Percentiles rank a stretch among this genome's conserved stretches.
Evolutionary conservation across 345 rosid species (phyloP).

Genomic region (Microthlaspi erraticum): DNA sequence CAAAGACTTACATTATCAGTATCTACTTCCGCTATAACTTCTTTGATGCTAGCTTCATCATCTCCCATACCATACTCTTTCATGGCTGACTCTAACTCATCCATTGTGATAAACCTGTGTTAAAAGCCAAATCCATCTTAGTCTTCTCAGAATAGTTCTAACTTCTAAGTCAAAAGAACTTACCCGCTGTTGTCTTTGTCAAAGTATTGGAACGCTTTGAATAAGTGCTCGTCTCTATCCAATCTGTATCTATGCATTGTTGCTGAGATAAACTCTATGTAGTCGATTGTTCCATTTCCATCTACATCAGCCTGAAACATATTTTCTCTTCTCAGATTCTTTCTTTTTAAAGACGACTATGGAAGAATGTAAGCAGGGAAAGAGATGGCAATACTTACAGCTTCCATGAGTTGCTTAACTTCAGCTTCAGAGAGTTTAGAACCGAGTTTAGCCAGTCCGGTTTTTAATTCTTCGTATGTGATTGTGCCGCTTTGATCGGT

Average conservation of each 20-base stretch:
- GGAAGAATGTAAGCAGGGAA: background rate
- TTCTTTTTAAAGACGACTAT: background rate
- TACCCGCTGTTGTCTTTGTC: slow-evolving; percentile 82
- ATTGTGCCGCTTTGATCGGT: slow-evolving; percentile 84
- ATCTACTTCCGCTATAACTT: slow-evolving; percentile 82
- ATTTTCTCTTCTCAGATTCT: background rate
- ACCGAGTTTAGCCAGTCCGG: slow-evolving; percentile 71
- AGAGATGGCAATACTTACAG: slow-evolving; percentile 51
- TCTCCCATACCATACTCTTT: slow-evolving; percentile 83
- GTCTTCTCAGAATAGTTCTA: background rate
- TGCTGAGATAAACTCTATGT: slow-evolving; percentile 81
- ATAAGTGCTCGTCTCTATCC: slow-evolving; percentile 72
- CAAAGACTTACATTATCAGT: slow-evolving; percentile 71
- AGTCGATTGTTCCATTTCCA: slow-evolving; percentile 89
- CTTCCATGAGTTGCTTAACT: slow-evolving; percentile 88
- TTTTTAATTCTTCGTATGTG: slow-evolving; percentile 74
- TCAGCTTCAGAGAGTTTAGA: slow-evolving; percentile 77
- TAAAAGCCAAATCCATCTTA: background rate
- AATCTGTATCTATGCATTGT: slow-evolving; percentile 75
- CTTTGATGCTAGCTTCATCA: slow-evolving; percentile 77
- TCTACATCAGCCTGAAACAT: slow-evolving; percentile 71
- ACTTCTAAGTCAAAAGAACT: slow-evolving; percentile 5
- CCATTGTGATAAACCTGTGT: slow-evolving; percentile 72
- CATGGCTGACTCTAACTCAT: slow-evolving; percentile 84
- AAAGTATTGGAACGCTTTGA: slow-evolving; percentile 76